These are phyloP conservation scores for Elsinoe perseae DNA, from an alignment of 2,329 filamentous ascomycete species.

Conservation along the genomic window DNA sequence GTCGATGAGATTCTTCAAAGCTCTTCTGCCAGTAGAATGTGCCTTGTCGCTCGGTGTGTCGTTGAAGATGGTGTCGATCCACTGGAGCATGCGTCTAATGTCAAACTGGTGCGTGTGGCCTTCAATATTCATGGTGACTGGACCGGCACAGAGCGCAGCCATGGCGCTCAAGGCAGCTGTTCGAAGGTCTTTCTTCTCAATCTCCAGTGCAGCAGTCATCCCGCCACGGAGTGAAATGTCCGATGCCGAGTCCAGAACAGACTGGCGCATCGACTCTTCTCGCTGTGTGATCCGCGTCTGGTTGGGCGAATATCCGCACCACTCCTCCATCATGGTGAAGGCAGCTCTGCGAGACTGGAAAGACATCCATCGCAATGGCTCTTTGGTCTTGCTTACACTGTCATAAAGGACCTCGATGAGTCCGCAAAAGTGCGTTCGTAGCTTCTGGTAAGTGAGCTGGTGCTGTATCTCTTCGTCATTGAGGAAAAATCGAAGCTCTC, in stretches of 20 bases:
- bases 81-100: slow-evolving; percentile 81
- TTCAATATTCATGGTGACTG: slow-evolving; percentile 80
- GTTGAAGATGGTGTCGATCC: slow-evolving; percentile 86
- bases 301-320: slow-evolving; percentile 95
- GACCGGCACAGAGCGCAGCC: slow-evolving; percentile 78
- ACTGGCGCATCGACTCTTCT: slow-evolving; percentile 81
- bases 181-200: slow-evolving; percentile 86
- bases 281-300: slow-evolving; percentile 71
- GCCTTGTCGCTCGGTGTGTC: slow-evolving; percentile 84
- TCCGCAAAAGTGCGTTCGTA: slow-evolving; percentile 89
- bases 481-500: slow-evolving; percentile 85
- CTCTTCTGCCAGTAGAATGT: slow-evolving; percentile 80
- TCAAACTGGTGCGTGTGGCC: slow-evolving; percentile 87
- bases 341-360: slow-evolving; percentile 94
- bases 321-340: slow-evolving; percentile 96
- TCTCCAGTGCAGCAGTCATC: slow-evolving; percentile 84
- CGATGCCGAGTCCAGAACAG: slow-evolving; percentile 68
- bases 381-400: slow-evolving; percentile 74
- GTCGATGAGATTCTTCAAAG: slow-evolving; percentile 79
- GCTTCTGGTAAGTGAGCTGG: slow-evolving; percentile 87
- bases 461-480: slow-evolving; percentile 92
- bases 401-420: slow-evolving; percentile 89
- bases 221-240: slow-evolving; percentile 66
- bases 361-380: slow-evolving; percentile 89
- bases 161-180: slow-evolving; percentile 90